Base-by-base conservation (phyloP, 2,329 filamentous ascomycete genomes). In the Xylariales sp. region DNA sequence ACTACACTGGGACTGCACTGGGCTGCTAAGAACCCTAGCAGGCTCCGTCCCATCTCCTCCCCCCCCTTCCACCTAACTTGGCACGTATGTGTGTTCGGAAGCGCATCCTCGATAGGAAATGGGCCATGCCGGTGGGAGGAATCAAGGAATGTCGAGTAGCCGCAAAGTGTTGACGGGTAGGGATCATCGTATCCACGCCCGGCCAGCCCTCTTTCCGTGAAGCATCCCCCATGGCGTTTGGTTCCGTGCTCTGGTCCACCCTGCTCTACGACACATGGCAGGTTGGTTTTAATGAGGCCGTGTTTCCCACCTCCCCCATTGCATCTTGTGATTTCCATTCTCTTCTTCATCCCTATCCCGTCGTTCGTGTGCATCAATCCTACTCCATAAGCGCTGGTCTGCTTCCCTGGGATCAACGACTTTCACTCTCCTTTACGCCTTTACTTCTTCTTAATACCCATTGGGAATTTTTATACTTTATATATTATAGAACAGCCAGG, bases 361-460 rank as follows among this genome's bases (percentile, higher is more conserved):
- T 73, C 69, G 67, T 76, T 77, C 72, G 69, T 75, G 71, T 76
- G 70, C 70, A 74, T 61, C 55, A 54, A 75, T 72, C 74, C 69
- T 70, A 71, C 73, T 76, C 70, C 74, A 76, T 79, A 84, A 85
- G 83, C 83, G 80, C 83, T 83, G 83, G 83, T 84, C 82, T 83
- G 83, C 82, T 84, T 83, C 78, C 57, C 73, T 73, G 74, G 77
- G 77, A 80, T 79, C 77, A 76, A 77, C 75, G 75, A 73, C 75
- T 75, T 73, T 48, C 49, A 79, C 76, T 77, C 71, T 79, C 74
- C 74, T 71, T 74, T 70, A 65, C 70, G 58, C 57, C 71, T 74
- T 68, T 76, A 78, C 72, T 75, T 76, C 71, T 77, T 78, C 73
- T 79, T 79, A 78, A 77, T 79, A 75, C 74, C 75, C 76, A 65